Evolutionary conservation across 805 yeast species (phyloP).

Genomic region (Ogataea methylovora): DNA sequence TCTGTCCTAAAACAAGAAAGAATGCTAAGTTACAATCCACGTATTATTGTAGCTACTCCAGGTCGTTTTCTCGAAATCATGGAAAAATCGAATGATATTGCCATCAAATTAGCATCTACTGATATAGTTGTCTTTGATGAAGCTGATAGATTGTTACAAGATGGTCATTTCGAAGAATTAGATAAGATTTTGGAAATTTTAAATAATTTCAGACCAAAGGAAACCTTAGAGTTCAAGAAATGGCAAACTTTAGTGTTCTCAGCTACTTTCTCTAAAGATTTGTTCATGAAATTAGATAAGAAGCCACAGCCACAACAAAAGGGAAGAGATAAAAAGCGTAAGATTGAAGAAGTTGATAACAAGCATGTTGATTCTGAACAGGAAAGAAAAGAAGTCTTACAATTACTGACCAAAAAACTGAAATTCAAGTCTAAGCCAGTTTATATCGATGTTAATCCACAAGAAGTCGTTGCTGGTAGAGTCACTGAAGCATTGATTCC

Average conservation of each 20-base stretch:
- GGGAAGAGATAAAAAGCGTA: slow-evolving; percentile 6
- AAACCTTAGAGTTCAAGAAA: slow-evolving; percentile 26
- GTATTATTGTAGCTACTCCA: slow-evolving; percentile 87
- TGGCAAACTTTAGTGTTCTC: slow-evolving; percentile 90
- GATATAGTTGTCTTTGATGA: slow-evolving; percentile 75
- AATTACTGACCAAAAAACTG: slow-evolving; percentile 59
- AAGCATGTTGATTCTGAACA: slow-evolving; percentile 33
- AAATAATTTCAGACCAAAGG: slow-evolving; percentile 38
- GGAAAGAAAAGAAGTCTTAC: slow-evolving; percentile 47
- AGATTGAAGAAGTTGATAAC: slow-evolving; percentile 21
- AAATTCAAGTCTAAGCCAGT: slow-evolving; percentile 64
- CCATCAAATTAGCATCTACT: slow-evolving; percentile 34
- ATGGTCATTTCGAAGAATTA: slow-evolving; percentile 93
- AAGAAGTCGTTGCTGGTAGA: slow-evolving; percentile 64
- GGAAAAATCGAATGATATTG: slow-evolving; percentile 48
- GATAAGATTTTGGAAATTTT: slow-evolving; percentile 70
- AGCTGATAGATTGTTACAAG: slow-evolving; percentile 91
- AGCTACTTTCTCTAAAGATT: slow-evolving; percentile 82
- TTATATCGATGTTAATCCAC: slow-evolving; percentile 81
- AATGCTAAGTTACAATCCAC: slow-evolving; percentile 64
- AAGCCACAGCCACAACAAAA: slow-evolving; percentile 20
- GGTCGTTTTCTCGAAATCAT: slow-evolving; percentile 84
- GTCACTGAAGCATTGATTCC: slow-evolving; percentile 84
- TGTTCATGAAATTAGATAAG: slow-evolving; percentile 66
- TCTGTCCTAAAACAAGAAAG: slow-evolving; percentile 92